Evolutionary conservation across 2,329 filamentous ascomycete genomes (phyloP).

Genomic region (Tolypocladium cylindrosporum): DNA sequence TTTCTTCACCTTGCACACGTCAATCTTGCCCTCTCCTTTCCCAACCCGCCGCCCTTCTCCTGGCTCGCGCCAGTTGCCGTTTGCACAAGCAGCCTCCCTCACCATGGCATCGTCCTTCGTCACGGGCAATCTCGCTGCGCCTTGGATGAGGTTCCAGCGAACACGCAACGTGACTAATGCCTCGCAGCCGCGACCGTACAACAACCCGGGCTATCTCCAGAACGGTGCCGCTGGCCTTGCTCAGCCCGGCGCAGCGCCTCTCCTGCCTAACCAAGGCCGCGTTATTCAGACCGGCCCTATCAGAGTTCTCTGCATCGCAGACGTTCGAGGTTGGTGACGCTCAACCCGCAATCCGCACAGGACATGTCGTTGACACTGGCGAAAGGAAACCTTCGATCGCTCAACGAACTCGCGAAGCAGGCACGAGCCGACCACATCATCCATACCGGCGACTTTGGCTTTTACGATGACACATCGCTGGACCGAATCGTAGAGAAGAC

Average conservation of each 20-base stretch:
- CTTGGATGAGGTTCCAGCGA: background rate
- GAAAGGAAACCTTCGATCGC: conserved; percentile 81
- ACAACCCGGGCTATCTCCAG: conserved; percentile 48
- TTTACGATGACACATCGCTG: conserved; percentile 93
- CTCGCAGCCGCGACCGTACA: conserved; percentile 32
- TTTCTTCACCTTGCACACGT: background rate
- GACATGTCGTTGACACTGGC: conserved; percentile 7
- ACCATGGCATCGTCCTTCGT: conserved; percentile 2
- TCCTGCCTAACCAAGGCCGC: conserved; percentile 58
- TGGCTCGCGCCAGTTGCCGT: background rate
- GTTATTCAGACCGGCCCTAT: conserved; percentile 56
- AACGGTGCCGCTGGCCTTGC: conserved; percentile 48
- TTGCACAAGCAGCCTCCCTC: background rate
- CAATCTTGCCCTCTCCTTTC: background rate
- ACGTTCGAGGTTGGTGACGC: conserved; percentile 52
- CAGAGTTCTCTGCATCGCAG: conserved; percentile 60
- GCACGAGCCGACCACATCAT: conserved; percentile 96
- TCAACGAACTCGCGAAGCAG: conserved; percentile 93
- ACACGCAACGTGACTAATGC: conserved; percentile 12
- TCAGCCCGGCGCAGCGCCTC: conserved; percentile 51
- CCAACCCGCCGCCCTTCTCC: background rate
- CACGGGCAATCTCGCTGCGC: background rate
- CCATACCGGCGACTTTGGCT: conserved; percentile 97
- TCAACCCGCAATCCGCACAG: background rate
- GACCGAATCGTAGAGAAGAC: conserved; percentile 99